Evolutionary conservation across 495 filamentous ascomycete genomes (phyloP).

Genomic region (Oidiodendron maius): DNA sequence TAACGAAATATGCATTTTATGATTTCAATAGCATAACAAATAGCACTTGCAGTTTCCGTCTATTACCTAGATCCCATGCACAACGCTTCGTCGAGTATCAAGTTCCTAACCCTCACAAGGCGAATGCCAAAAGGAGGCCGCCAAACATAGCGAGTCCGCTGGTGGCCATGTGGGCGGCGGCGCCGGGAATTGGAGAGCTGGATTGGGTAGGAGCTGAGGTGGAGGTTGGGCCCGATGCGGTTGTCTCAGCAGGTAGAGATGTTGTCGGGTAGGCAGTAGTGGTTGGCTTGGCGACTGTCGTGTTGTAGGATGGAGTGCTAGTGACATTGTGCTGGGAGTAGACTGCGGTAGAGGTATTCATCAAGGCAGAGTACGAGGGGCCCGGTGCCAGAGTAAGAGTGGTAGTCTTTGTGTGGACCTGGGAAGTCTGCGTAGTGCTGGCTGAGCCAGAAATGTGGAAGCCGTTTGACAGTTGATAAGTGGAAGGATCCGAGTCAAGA

Average conservation of each 20-base stretch:
- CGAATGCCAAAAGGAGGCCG: constrained; percentile 15
- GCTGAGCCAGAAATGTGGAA: constrained; percentile 15
- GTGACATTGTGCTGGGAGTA: background rate
- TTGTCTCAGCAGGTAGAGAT: background rate
- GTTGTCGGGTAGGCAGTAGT: background rate
- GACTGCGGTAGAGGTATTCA: background rate
- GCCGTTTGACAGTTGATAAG: constrained; percentile 19
- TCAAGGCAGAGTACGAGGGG: background rate
- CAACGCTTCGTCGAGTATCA: no score
- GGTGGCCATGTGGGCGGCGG: constrained; percentile 9
- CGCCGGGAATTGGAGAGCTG: constrained; percentile 2
- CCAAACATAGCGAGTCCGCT: constrained; percentile 15
- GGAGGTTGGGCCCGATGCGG: background rate
- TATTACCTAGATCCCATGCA: no score
- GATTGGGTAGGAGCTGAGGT: constrained; percentile 1
- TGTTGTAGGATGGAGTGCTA: background rate
- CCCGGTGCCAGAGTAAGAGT: background rate
- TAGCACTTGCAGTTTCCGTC: no score
- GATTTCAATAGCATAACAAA: no score
- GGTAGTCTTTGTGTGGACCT: background rate
- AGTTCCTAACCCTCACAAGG: constrained; percentile 3
- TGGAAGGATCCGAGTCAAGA: constrained; percentile 7
- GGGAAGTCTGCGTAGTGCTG: background rate
- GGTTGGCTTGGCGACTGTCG: background rate
- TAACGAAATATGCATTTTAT: no score